phyloP scores from a whole-genome alignment of 2,329 filamentous ascomycete genomes.

The Fusarium stilboides region DNA sequence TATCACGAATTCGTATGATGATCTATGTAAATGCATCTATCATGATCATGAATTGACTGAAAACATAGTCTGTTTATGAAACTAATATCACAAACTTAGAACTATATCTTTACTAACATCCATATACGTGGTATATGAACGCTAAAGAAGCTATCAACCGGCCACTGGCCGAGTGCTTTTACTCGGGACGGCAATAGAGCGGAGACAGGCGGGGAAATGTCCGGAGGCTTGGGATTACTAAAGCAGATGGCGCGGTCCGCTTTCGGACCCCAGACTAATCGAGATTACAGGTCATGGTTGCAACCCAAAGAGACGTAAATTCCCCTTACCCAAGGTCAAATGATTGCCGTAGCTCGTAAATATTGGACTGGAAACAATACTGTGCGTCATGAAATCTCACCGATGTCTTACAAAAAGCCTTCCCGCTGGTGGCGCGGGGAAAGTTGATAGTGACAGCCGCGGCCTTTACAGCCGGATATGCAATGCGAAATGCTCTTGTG shows the following conservation, averaged over 20 bases:
- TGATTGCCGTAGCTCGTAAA: neutral
- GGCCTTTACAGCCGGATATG: conserved; percentile 7
- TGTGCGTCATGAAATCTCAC: conserved; percentile 27
- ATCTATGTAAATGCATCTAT: neutral
- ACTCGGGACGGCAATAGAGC: conserved; percentile 35
- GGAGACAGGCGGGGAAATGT: conserved; percentile 18
- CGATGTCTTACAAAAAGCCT: conserved; percentile 20
- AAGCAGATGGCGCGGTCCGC: conserved; percentile 19
- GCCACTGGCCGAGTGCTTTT: conserved; percentile 9
- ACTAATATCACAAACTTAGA: neutral
- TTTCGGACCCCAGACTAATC: conserved; percentile 30
- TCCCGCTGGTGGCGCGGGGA: conserved; percentile 3
- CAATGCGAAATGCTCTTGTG: conserved; percentile 29
- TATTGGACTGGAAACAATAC: neutral
- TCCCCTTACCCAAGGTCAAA: conserved; percentile 11
- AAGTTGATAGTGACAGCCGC: neutral
- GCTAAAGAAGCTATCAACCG: conserved; percentile 1
- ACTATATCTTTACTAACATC: neutral
- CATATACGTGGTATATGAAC: neutral
- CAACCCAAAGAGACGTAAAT: conserved; percentile 8
- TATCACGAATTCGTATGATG: neutral
- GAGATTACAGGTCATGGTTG: conserved; percentile 19
- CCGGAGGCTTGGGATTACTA: conserved; percentile 21
- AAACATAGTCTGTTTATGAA: too few species aligned
- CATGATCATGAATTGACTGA: too few species aligned